These are phyloP conservation scores for Alternaria novae-zelandiae DNA, from an alignment of 2,329 filamentous ascomycete species.

Conservation along the genomic window DNA sequence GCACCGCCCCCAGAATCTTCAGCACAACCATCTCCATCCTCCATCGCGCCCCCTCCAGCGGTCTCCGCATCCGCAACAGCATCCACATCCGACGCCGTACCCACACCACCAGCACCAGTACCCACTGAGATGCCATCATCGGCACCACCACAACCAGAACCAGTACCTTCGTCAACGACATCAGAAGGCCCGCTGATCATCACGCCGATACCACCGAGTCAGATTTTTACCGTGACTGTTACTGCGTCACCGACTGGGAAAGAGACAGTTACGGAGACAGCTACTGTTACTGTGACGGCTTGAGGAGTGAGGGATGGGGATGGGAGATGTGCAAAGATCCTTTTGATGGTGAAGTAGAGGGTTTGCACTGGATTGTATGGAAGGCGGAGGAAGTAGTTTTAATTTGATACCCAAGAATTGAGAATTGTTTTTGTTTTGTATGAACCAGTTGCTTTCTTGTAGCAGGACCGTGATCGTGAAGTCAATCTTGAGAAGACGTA, in stretches of 20 bases:
- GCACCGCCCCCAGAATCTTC: not conserved
- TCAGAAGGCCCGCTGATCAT: slow-evolving; percentile 40
- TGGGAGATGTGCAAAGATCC: not conserved
- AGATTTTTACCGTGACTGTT: slow-evolving; percentile 44
- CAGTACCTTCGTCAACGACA: slow-evolving; percentile 10
- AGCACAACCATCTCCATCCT: not conserved
- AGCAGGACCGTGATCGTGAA: not conserved
- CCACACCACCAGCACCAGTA: not conserved
- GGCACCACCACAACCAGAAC: slow-evolving; percentile 3
- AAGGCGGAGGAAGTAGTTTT: not conserved
- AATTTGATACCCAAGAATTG: slow-evolving; percentile 6
- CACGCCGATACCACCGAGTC: slow-evolving; percentile 40
- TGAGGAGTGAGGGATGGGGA: not conserved
- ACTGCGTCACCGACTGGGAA: slow-evolving; percentile 40
- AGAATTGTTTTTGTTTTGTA: not conserved
- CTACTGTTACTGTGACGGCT: slow-evolving; percentile 30
- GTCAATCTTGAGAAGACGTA: not conserved
- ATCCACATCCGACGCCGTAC: not conserved
- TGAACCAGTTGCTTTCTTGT: not conserved
- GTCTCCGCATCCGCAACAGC: not conserved
- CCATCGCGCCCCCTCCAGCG: not conserved
- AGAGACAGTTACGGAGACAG: slow-evolving; percentile 39
- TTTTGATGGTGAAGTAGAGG: too few species aligned
- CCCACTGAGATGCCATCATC: slow-evolving; percentile 1
- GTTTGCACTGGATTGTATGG: not conserved